Percentiles rank a stretch among this genome's conserved stretches.
phyloP scores from a whole-genome alignment of 371 early-diverging fungal species.

The Scutellospora calospora region DNA sequence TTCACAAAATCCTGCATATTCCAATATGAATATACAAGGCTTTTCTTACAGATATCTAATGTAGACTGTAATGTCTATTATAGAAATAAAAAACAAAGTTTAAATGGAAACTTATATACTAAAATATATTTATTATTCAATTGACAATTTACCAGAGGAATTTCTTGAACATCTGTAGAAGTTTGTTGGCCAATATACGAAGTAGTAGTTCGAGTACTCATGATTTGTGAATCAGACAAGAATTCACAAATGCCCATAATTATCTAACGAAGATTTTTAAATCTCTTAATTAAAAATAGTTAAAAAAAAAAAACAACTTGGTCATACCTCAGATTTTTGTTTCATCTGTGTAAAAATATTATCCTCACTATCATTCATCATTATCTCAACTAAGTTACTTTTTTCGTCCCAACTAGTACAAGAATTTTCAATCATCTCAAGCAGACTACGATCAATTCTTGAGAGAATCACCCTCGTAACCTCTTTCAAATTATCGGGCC shows the following conservation, averaged over 20 bases:
- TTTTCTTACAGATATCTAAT: not conserved
- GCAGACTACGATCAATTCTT: not conserved
- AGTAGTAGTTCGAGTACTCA: not conserved
- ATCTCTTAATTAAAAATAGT: not conserved
- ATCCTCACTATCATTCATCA: not conserved
- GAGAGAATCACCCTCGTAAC: not conserved
- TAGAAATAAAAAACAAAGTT: not conserved
- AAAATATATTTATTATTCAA: too few species aligned
- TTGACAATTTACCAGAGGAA: not conserved
- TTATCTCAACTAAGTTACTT: not conserved
- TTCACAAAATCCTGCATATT: not conserved
- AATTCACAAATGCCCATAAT: constrained; percentile 23
- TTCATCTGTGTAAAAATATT: not conserved
- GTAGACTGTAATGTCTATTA: not conserved
- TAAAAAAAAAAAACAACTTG: not conserved
- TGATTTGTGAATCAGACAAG: constrained; percentile 5
- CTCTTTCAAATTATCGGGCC: constrained; percentile 40
- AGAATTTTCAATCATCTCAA: not conserved
- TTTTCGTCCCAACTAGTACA: not conserved
- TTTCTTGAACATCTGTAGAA: not conserved
- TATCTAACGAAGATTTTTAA: not conserved
- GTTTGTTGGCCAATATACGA: not conserved
- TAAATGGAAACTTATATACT: not conserved
- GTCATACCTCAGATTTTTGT: not conserved
- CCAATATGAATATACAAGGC: not conserved